Conservation (phyloP, 2,329 filamentous ascomycete genomes). For the Knufia fluminis region DNA sequence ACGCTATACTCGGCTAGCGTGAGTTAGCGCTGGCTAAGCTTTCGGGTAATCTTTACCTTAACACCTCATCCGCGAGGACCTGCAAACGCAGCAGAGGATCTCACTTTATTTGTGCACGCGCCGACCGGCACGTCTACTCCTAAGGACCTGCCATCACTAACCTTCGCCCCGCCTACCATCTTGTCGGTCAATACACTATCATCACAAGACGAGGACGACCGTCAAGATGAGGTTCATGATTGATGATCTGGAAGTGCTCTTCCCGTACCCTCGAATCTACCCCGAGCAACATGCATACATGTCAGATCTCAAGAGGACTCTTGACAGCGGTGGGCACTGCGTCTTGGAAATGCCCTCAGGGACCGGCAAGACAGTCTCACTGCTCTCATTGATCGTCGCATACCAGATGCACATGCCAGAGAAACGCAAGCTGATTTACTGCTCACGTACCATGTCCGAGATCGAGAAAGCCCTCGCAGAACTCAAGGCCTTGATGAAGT, state of each 20-base stretch:
- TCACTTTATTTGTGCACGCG: too few species aligned
- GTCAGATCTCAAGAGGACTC: constrained; percentile 77
- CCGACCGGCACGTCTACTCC: background rate
- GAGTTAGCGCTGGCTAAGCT: too few species aligned
- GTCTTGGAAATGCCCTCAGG: constrained; percentile 98
- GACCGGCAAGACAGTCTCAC: constrained; percentile 92
- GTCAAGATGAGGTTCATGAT: constrained; percentile 68
- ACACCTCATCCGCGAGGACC: too few species aligned
- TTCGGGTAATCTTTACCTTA: too few species aligned
- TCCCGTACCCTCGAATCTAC: constrained; percentile 67
- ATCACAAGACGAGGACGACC: background rate
- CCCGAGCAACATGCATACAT: constrained; percentile 71
- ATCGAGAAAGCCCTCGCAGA: constrained; percentile 96
- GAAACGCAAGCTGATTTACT: constrained; percentile 94
- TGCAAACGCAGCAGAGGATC: too few species aligned
- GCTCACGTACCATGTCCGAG: constrained; percentile 98
- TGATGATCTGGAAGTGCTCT: constrained; percentile 62
- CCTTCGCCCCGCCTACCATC: background rate
- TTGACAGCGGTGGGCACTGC: constrained; percentile 90
- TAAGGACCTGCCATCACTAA: background rate
- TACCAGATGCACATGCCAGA: constrained; percentile 93
- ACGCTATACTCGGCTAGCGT: too few species aligned
- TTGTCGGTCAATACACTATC: background rate
- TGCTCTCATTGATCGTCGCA: constrained; percentile 88
- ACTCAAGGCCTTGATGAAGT: constrained; percentile 88